Conservation (phyloP, 2,329 filamentous ascomycete genomes). For the Ophiocordyceps robertsii region DNA sequence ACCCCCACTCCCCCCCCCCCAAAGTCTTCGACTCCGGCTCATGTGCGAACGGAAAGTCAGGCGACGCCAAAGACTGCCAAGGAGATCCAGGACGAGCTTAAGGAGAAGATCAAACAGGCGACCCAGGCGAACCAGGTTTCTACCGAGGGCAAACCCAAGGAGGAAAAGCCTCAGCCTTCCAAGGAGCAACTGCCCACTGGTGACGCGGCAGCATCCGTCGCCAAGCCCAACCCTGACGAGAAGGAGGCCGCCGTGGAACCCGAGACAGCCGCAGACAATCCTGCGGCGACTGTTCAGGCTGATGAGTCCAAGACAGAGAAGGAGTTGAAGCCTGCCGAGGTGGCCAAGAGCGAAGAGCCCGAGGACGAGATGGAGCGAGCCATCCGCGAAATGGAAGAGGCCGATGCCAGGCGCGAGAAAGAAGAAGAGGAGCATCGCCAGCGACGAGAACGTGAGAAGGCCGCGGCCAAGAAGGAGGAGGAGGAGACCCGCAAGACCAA, state of each 20-base stretch:
- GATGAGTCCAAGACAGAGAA: slow-evolving; percentile 14
- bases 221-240: slow-evolving; percentile 1
- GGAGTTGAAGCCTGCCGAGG: slow-evolving; percentile 14
- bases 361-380: slow-evolving; percentile 45
- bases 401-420: slow-evolving; percentile 34
- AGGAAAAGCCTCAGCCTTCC: slow-evolving; percentile 14
- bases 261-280: neutral
- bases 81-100: slow-evolving; percentile 73
- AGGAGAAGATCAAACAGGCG: slow-evolving; percentile 61
- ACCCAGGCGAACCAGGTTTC: slow-evolving; percentile 26
- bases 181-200: slow-evolving; percentile 17
- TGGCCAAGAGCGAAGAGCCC: slow-evolving; percentile 19
- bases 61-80: slow-evolving; percentile 57
- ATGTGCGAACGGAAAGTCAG: slow-evolving; percentile 59
- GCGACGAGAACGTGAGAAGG: slow-evolving; percentile 30
- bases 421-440: slow-evolving; percentile 32
- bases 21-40: slow-evolving; percentile 55
- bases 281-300: neutral
- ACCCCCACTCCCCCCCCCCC: slow-evolving; percentile 63
- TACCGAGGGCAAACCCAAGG: slow-evolving; percentile 14
- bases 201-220: slow-evolving; percentile 13
- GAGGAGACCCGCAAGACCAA: slow-evolving; percentile 28
- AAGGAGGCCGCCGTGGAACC: neutral
- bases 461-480: slow-evolving; percentile 35
- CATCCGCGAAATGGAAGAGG: slow-evolving; percentile 49